Evolutionary conservation across 768 basidiomycete species (phyloP).

Genomic region (Galerina sulciceps): DNA sequence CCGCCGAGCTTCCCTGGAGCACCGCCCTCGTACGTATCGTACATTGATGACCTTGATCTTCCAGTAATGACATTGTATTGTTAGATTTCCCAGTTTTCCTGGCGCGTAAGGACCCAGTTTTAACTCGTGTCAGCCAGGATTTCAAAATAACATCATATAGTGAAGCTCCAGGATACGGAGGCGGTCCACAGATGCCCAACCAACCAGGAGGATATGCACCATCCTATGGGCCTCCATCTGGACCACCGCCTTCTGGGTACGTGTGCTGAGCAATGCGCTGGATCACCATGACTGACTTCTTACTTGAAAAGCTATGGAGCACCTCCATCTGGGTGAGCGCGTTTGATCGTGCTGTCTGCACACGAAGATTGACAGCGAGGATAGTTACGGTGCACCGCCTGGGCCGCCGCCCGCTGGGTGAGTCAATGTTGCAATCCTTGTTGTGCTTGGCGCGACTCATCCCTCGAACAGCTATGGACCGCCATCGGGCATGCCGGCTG

Average conservation of each 20-base stretch:
- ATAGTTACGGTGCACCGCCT: background rate
- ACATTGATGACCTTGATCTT: background rate
- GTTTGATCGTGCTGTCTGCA: background rate
- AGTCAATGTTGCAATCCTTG: background rate
- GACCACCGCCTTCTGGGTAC: constrained; percentile 28
- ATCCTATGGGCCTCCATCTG: constrained; percentile 33
- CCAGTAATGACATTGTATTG: background rate
- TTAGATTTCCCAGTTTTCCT: constrained; percentile 34
- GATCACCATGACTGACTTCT: background rate
- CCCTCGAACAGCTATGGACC: too few relatives aligned
- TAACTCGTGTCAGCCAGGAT: background rate
- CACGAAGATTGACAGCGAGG: background rate
- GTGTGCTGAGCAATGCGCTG: background rate
- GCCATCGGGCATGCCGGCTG: too few relatives aligned
- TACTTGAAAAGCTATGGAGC: background rate
- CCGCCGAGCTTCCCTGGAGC: too few relatives aligned
- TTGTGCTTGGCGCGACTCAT: too few relatives aligned
- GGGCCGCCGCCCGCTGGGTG: constrained; percentile 3
- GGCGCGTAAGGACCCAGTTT: constrained; percentile 21
- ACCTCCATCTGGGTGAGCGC: background rate
- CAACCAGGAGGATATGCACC: constrained; percentile 38
- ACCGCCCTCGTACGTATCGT: too few relatives aligned
- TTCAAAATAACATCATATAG: background rate
- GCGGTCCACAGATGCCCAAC: constrained; percentile 13
- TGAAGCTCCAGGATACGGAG: constrained; percentile 14